These are phyloP conservation scores for Gelatoporia subvermispora DNA, from an alignment of 768 basidiomycete genomes.

Conservation along the genomic window DNA sequence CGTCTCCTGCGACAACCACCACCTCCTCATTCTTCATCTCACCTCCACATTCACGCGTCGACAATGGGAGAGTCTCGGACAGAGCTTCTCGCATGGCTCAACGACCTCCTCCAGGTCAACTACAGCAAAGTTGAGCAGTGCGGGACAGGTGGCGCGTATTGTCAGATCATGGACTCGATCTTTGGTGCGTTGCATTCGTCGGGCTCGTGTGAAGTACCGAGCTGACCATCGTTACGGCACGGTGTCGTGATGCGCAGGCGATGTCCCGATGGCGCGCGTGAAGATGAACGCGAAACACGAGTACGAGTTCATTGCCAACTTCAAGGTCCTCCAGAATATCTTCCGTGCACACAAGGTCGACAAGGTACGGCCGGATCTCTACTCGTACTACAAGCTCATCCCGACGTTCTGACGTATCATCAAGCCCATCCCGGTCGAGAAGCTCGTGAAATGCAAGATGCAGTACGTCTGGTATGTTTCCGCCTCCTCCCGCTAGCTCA, in stretches of 20 bases:
- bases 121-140: slow-evolving; percentile 93
- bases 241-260: slow-evolving; percentile 44
- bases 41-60: slow-evolving; percentile 11
- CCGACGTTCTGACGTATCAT: slow-evolving; percentile 1
- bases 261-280: slow-evolving; percentile 86
- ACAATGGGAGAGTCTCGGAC: slow-evolving; percentile 71
- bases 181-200: slow-evolving; percentile 53
- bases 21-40: slow-evolving; percentile 4
- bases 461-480: slow-evolving; percentile 56
- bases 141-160: slow-evolving; percentile 88
- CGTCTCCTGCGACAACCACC: slow-evolving; percentile 20
- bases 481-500: slow-evolving; percentile 7
- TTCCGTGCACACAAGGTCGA: slow-evolving; percentile 95
- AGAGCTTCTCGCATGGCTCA: slow-evolving; percentile 90
- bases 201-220: not conserved
- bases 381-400: not conserved
- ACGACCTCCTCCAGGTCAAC: slow-evolving; percentile 85
- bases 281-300: slow-evolving; percentile 96
- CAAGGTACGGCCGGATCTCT: slow-evolving; percentile 51
- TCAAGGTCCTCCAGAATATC: slow-evolving; percentile 87
- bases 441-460: slow-evolving; percentile 97
- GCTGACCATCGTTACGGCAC: slow-evolving; percentile 7
- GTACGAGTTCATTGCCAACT: slow-evolving; percentile 94
- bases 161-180: slow-evolving; percentile 92
- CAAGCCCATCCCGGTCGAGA: slow-evolving; percentile 93